phyloP scores from a whole-genome alignment of 768 basidiomycete genomes.

The Leccinellum albellum region DNA sequence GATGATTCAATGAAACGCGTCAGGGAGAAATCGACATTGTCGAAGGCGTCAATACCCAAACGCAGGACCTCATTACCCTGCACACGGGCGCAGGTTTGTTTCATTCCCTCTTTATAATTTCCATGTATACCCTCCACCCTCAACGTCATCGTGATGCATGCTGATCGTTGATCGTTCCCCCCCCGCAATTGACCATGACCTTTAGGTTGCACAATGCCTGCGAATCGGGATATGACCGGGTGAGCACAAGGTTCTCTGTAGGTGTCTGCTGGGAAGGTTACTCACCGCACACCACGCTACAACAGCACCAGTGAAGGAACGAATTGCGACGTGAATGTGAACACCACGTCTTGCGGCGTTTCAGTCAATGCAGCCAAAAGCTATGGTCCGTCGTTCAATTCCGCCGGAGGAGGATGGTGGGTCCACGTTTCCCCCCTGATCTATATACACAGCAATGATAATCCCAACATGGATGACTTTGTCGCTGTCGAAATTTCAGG shows the following conservation, averaged over 20 bases:
- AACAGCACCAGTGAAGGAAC: constrained; percentile 20
- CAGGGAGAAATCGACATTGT: constrained; percentile 34
- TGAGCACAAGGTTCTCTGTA: neutral
- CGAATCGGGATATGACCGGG: constrained; percentile 30
- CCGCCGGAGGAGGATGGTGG: constrained; percentile 35
- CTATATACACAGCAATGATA: neutral
- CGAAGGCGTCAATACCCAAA: constrained; percentile 33
- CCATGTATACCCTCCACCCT: neutral
- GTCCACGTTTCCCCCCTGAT: neutral
- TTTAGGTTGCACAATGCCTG: constrained; percentile 35
- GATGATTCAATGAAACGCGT: neutral
- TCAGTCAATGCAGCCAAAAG: constrained; percentile 20
- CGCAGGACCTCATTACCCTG: constrained; percentile 25
- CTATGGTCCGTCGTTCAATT: constrained; percentile 35
- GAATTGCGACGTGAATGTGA: constrained; percentile 31
- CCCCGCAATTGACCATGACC: neutral
- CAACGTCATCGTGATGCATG: neutral
- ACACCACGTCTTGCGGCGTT: constrained; percentile 33
- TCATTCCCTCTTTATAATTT: neutral
- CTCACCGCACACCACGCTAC: neutral
- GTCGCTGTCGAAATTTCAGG: constrained; percentile 13
- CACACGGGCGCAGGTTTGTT: constrained; percentile 27
- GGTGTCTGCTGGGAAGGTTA: neutral
- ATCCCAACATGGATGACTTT: neutral
- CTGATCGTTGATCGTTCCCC: neutral